Percentiles rank a stretch among this genome's conserved stretches.
These are phyloP conservation scores for Solanum infundibuliforme DNA, from an alignment of 257 asterid species.

Conservation along the genomic window DNA sequence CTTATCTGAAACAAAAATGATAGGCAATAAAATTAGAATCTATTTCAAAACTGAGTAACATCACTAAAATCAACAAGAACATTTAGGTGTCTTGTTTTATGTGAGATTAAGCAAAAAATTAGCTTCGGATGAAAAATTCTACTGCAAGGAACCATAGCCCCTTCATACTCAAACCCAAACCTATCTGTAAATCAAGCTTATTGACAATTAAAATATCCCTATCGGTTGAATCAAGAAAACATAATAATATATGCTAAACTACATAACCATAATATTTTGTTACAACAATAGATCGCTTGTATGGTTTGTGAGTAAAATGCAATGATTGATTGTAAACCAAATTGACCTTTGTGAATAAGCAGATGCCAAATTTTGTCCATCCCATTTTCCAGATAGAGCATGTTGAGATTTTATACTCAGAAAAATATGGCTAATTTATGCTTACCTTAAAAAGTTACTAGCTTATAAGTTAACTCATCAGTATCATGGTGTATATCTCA, in stretches of 20 bases:
- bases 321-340: background rate
- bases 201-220: background rate
- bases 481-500: background rate
- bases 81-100: background rate
- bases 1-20: constrained; percentile 60
- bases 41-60: background rate
- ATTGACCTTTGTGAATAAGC: background rate
- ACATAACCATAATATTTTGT: background rate
- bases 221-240: background rate
- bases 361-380: background rate
- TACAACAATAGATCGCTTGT: background rate
- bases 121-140: background rate
- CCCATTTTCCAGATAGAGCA: background rate
- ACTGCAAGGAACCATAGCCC: background rate
- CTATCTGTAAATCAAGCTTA: background rate
- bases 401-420: background rate
- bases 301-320: background rate
- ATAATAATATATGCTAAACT: background rate
- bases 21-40: background rate
- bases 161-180: background rate
- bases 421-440: background rate
- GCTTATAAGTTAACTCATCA: background rate
- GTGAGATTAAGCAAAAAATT: background rate
- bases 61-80: background rate
- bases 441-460: background rate